Conservation (phyloP, 768 basidiomycete genomes). For the Cyclocybe cylindracea region DNA sequence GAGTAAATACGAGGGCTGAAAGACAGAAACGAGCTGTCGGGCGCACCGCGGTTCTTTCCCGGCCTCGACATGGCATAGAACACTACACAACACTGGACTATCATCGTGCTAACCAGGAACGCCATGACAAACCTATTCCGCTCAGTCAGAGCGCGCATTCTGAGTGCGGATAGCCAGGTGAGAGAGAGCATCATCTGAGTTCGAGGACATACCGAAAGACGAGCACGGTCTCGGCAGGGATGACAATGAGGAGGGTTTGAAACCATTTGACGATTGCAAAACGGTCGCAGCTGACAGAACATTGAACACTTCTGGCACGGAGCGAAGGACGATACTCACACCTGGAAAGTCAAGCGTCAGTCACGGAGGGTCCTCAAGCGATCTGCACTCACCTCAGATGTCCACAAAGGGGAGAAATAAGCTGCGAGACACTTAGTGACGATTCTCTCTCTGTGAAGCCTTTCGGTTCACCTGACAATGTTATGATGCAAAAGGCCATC, state of each 20-base stretch:
- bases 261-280: conserved; percentile 31
- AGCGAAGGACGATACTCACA: conserved; percentile 2
- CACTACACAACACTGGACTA: conserved; percentile 23
- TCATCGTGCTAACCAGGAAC: conserved; percentile 18
- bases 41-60: conserved; percentile 22
- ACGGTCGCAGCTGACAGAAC: conserved; percentile 21
- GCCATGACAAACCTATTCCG: conserved; percentile 10
- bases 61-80: conserved; percentile 27
- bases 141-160: conserved; percentile 21
- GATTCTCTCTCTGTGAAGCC: not conserved
- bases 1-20: not conserved
- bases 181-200: not conserved
- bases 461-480: conserved; percentile 21
- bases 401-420: conserved; percentile 25
- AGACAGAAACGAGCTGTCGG: not conserved
- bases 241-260: conserved; percentile 25
- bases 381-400: conserved; percentile 15
- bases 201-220: conserved; percentile 19
- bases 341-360: not conserved
- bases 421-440: conserved; percentile 10
- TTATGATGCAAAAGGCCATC: conserved; percentile 25
- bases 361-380: not conserved
- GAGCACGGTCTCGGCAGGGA: conserved; percentile 27
- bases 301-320: not conserved
- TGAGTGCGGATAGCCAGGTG: conserved; percentile 1